Evolutionary conservation across 1,284 basidiomycete genomes (phyloP).

Genomic region (Pseudozyma tsukubaensis): DNA sequence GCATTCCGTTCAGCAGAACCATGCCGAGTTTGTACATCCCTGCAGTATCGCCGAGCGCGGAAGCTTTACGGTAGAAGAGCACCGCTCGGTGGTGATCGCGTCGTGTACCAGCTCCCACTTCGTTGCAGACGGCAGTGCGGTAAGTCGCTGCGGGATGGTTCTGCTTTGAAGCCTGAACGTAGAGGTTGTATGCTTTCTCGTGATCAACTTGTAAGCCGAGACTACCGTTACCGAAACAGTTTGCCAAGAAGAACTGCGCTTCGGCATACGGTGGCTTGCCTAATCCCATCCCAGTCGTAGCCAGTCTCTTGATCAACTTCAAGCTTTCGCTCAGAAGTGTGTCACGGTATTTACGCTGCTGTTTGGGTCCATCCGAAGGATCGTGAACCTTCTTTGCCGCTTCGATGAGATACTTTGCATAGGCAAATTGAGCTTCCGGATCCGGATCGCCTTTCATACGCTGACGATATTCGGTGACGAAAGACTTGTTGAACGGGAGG

Average conservation of each 20-base stretch:
- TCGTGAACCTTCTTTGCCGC: conserved; percentile 84
- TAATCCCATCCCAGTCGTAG: conserved; percentile 77
- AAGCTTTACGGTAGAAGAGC: conserved; percentile 96
- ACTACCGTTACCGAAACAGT: conserved; percentile 94
- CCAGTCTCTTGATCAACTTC: conserved; percentile 90
- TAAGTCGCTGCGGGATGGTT: conserved; percentile 96
- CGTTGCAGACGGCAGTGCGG: conserved; percentile 97
- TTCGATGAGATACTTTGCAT: conserved; percentile 97
- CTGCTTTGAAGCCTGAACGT: conserved; percentile 95
- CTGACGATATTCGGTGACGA: conserved; percentile 95
- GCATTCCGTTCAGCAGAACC: conserved; percentile 86
- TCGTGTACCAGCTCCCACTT: conserved; percentile 97
- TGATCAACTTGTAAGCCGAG: conserved; percentile 95
- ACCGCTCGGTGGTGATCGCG: conserved; percentile 88
- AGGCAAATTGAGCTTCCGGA: conserved; percentile 97
- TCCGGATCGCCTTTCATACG: conserved; percentile 98
- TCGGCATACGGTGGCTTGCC: conserved; percentile 81
- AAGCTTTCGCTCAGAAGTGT: conserved; percentile 86
- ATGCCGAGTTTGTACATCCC: conserved; percentile 99
- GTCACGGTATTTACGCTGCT: conserved; percentile 82
- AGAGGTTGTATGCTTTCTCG: conserved; percentile 97
- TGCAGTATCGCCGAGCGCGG: conserved; percentile 92
- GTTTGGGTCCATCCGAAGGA: conserved; percentile 61
- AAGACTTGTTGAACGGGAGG: conserved; percentile 81
- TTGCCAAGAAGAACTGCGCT: conserved; percentile 99